phyloP scores from a whole-genome alignment of 176 grass and related monocot genomes.

The Aegilops longissima region DNA sequence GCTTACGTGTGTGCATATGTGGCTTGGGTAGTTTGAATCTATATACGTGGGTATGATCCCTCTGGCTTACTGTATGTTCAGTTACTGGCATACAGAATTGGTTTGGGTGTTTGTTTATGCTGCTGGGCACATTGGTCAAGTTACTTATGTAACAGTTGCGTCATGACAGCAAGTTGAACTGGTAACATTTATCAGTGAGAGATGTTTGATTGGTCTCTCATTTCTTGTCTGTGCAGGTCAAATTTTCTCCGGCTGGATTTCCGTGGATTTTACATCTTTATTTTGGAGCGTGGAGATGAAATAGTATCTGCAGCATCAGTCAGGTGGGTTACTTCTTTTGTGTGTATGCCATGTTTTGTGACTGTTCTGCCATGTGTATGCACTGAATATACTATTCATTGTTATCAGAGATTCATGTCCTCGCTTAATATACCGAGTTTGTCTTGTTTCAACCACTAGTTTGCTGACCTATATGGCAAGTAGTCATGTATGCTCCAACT shows the following conservation, averaged over 20 bases:
- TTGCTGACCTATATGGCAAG: slow-evolving; percentile 1
- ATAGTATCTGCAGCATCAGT: slow-evolving; percentile 90
- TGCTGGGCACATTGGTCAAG: neutral
- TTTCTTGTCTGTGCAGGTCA: slow-evolving; percentile 56
- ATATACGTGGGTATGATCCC: neutral
- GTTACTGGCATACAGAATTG: slow-evolving; percentile 16
- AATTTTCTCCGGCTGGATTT: slow-evolving; percentile 90
- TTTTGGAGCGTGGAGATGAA: slow-evolving; percentile 93
- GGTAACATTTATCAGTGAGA: neutral
- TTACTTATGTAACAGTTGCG: slow-evolving; percentile 13
- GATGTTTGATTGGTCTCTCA: slow-evolving; percentile 23
- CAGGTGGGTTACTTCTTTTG: slow-evolving; percentile 54
- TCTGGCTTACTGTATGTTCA: slow-evolving; percentile 13
- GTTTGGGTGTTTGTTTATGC: slow-evolving; percentile 10
- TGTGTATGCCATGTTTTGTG: slow-evolving; percentile 10
- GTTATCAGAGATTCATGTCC: neutral
- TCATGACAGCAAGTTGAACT: neutral
- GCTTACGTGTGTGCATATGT: neutral
- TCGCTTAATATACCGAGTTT: slow-evolving; percentile 16
- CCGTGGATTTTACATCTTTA: slow-evolving; percentile 79
- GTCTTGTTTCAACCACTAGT: neutral
- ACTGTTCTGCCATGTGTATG: slow-evolving; percentile 6
- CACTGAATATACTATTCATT: slow-evolving; percentile 2
- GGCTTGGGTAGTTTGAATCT: slow-evolving; percentile 13
- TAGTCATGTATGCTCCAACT: slow-evolving; percentile 7